These are phyloP conservation scores for Russula griseocarnosa DNA, from an alignment of 768 basidiomycete species.

Conservation along the genomic window DNA sequence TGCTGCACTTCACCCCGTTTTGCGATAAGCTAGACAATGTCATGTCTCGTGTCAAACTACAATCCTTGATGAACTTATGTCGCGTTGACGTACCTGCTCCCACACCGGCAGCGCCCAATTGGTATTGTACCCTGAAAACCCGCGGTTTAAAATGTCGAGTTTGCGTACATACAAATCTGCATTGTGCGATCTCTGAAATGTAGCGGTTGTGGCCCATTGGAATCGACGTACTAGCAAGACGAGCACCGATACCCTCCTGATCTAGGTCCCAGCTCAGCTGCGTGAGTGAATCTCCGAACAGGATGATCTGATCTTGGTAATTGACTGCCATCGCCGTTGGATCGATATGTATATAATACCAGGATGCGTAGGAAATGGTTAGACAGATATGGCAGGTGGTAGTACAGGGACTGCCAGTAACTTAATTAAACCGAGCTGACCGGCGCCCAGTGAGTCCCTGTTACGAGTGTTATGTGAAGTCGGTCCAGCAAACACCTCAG, in stretches of 20 bases:
- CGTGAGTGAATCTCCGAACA: slow-evolving; percentile 82
- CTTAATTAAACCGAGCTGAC: too few relatives aligned
- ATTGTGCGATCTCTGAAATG: background rate
- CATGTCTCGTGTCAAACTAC: background rate
- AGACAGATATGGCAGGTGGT: background rate
- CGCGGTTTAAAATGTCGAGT: slow-evolving; percentile 84
- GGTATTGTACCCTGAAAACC: slow-evolving; percentile 80
- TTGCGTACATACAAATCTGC: slow-evolving; percentile 74
- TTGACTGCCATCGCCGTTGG: slow-evolving; percentile 49
- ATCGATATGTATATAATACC: too few relatives aligned
- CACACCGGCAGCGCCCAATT: slow-evolving; percentile 81
- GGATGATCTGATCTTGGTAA: slow-evolving; percentile 63
- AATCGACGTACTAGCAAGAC: slow-evolving; percentile 55
- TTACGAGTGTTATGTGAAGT: too few relatives aligned
- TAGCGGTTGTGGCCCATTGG: background rate
- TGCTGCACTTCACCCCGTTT: slow-evolving; percentile 45
- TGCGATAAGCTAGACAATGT: slow-evolving; percentile 50
- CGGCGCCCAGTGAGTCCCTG: too few relatives aligned
- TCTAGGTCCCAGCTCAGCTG: slow-evolving; percentile 56
- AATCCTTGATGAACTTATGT: background rate
- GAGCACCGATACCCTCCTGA: slow-evolving; percentile 58
- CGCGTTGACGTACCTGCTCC: slow-evolving; percentile 50
- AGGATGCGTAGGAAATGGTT: too few relatives aligned
- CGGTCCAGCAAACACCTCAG: too few relatives aligned
- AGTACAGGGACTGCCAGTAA: too few relatives aligned